Evolutionary conservation across 441 rosid genomes (phyloP), one percentile per base, ranked within the genome.

Genomic region (Eutrema salsugineum): DNA sequence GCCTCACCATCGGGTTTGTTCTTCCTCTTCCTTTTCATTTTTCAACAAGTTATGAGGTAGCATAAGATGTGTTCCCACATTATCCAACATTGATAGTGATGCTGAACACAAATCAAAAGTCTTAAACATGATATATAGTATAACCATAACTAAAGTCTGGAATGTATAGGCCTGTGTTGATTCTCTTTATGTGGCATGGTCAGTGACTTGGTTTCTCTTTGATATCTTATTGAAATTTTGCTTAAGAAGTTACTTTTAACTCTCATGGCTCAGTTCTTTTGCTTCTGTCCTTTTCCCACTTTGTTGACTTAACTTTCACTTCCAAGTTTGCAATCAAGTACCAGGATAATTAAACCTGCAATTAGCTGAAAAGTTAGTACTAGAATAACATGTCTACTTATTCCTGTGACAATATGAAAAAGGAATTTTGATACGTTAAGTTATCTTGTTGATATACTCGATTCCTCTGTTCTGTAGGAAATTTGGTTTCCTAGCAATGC

Each of bases 1-100:
- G 77, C 14, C 66, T 73, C 39, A 66, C 72, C 40, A 66, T 66
- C 12, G 77, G 77, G 71, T 73, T 35, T 15, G 65, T 46, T 55
- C 63, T 66, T 68, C 3, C 0, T 59, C 14, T 59, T 20, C 35
- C 40, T 14, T 57, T 67, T 1, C 16, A 3, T 10, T 11, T 30
- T 8, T 46, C 17, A 19, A 38, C 44, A 3, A 58, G 63, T 12
- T 12, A 4, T 30, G 12, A 7, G 30, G 59, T 54, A 48, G n/a
- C 11, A 7, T 5, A 10, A 10, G 43, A 33, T 36, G 35, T 6
- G 3, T 32, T 32, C 35, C 35, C 35, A 32, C 35, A 32, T 5
- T 5, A 32, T 32, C 35, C 5, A 32, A 32, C 24, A 24, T 24
- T 20, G 1, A 20, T 20, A 20, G 22, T 20, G 22, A 20, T 20